phyloP scores from a whole-genome alignment of 148 eudicot species.

The Nepenthes gracilis region DNA sequence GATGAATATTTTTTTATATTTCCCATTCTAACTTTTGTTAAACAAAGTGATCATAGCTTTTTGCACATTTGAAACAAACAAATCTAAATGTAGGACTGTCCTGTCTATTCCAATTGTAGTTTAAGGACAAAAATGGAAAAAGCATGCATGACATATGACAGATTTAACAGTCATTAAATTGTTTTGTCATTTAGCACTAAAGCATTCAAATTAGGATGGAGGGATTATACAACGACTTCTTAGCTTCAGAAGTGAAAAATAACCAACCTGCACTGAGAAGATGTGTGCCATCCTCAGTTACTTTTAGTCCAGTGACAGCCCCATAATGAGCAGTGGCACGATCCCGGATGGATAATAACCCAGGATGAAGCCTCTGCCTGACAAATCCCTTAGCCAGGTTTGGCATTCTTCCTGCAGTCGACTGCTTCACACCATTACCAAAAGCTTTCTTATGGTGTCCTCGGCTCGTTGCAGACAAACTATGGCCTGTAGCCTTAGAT shows the following conservation, averaged over 20 bases:
- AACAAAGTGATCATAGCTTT: no score
- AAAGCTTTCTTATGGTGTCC: constrained; percentile 42
- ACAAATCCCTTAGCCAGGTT: constrained; percentile 36
- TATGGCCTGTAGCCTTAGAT: constrained; percentile 34
- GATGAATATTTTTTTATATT: no score
- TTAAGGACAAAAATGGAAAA: no score
- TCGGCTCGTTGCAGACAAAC: constrained; percentile 35
- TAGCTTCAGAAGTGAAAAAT: background rate
- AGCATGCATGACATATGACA: no score
- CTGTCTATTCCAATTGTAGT: no score
- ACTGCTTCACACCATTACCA: constrained; percentile 37
- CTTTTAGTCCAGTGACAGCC: constrained; percentile 74
- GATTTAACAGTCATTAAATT: no score
- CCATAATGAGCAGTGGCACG: constrained; percentile 96
- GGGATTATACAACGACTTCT: background rate
- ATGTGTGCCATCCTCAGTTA: constrained; percentile 87
- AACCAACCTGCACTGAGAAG: constrained; percentile 89
- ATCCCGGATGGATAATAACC: constrained; percentile 77
- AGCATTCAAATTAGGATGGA: no score
- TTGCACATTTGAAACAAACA: no score
- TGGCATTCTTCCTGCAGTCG: constrained; percentile 20
- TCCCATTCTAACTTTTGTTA: no score
- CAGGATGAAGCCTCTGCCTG: constrained; percentile 88
- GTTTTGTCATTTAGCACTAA: no score
- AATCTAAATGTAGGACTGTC: no score